These are phyloP conservation scores for Rhodomyrtus psidioides DNA, from an alignment of 441 rosid genomes.

Conservation along the genomic window DNA sequence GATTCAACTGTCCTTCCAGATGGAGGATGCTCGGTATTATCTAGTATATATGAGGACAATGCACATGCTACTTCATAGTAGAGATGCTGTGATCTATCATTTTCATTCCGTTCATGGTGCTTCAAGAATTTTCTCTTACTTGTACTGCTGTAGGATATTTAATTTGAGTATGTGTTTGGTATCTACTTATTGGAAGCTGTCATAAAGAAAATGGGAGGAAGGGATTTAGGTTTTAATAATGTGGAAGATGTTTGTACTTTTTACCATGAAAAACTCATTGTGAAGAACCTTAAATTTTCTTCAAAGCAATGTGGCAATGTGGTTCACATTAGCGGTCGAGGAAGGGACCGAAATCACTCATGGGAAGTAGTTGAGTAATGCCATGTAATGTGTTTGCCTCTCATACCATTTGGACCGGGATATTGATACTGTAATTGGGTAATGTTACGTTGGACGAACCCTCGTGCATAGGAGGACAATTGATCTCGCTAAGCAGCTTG, in stretches of 20 bases:
- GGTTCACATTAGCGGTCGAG: too few relatives aligned
- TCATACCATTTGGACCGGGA: neutral
- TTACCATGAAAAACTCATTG: neutral
- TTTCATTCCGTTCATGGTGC: neutral
- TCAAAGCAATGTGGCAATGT: too few relatives aligned
- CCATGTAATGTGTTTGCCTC: neutral
- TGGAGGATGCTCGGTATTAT: neutral
- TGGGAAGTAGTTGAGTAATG: neutral
- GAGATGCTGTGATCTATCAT: neutral
- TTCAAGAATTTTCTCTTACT: neutral
- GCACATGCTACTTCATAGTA: neutral
- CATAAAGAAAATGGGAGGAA: neutral
- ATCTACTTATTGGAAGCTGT: neutral
- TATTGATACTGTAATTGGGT: neutral
- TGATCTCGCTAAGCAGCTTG: neutral
- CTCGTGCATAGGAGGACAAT: neutral
- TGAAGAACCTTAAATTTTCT: too few relatives aligned
- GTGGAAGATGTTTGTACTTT: neutral
- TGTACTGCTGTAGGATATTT: neutral
- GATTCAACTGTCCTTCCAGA: neutral
- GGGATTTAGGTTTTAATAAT: neutral
- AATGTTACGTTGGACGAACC: neutral
- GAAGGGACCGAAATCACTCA: neutral
- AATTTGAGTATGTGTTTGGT: neutral
- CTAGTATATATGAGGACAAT: neutral